Conservation (phyloP, 2,329 filamentous ascomycete genomes). For the Talaromyces atroroseus region DNA sequence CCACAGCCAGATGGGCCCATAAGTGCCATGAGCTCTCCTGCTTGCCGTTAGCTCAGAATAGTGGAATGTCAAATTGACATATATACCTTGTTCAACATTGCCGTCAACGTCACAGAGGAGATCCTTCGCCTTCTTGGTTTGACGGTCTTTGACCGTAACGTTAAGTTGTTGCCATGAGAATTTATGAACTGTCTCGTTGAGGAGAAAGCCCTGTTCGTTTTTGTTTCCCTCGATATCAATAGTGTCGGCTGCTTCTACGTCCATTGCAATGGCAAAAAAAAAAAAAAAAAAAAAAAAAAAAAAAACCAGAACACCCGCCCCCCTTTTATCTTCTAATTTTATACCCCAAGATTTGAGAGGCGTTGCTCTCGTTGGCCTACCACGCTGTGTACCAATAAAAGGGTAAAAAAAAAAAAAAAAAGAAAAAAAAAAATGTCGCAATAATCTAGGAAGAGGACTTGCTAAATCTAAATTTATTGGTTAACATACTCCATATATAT, state of each 20-base stretch:
- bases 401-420: too few relatives aligned
- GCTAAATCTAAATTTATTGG: not conserved
- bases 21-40: conserved; percentile 68
- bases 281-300: too few relatives aligned
- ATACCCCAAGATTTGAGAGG: too few relatives aligned
- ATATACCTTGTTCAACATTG: conserved; percentile 55
- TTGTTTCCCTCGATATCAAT: conserved; percentile 2
- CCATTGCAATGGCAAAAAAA: not conserved
- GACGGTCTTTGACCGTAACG: conserved; percentile 67
- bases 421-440: too few relatives aligned
- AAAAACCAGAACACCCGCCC: too few relatives aligned
- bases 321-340: too few relatives aligned
- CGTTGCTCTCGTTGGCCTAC: too few relatives aligned
- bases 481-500: not conserved
- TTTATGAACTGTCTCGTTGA: conserved; percentile 58
- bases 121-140: conserved; percentile 57
- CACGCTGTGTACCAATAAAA: too few relatives aligned
- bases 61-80: not conserved
- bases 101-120: conserved; percentile 62
- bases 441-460: not conserved
- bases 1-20: conserved; percentile 73
- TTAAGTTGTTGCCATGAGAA: conserved; percentile 63
- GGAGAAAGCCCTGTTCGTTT: conserved; percentile 17
- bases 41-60: not conserved
- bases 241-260: not conserved